Base-by-base conservation (phyloP, 1,139 yeast genomes). In the Geotrichum bryndzae region DNA sequence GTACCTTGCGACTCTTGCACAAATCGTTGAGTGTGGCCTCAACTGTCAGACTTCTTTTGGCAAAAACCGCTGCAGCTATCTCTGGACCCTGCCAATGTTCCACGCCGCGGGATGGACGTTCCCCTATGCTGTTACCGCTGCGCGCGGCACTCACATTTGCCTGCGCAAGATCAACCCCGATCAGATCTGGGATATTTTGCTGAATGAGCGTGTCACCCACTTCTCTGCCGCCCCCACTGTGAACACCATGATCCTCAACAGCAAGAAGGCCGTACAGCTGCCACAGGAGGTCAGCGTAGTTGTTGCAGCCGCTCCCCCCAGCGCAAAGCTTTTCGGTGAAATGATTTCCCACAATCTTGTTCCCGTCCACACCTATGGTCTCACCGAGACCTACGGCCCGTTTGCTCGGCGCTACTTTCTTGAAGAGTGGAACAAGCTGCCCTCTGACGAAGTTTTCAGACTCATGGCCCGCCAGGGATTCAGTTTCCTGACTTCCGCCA, bases 281-380 rank as follows among this genome's bases (percentile, higher is more conserved):
- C 66, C 68, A 3, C 69, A 69, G 18, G 68, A 66, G 31, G 76
- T 74, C 8, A 66, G 70, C 35, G 77, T 76, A 45, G 70, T 74
- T 25, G 77, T 76, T 11, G 78, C 78, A 10, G 78, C 78, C 3
- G 72, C 79, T 10, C 78, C 78, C 25, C 78, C 78, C 3, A 67
- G 72, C 7, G 75, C 77, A 3, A 67, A 72, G 38, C 67, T 75
- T 25, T 75, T 75, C 65, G 69, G 73, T 62, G 72, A 71, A 52
- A 75, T 75, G 78, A 67, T 73, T 53, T 64, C 68, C 25, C 68
- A 68, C 60, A 74, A 75, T 63, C 68, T 75, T 41, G 65, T 65
- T 55, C 78, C 78, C 8, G 76, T 76, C 38, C 94, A 88, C 74
- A 90, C 91, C 60, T 88, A 88, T 71, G 96, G 96, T 1, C 77